Conservation (phyloP, 768 basidiomycete species). For the Cubamyces sp. region DNA sequence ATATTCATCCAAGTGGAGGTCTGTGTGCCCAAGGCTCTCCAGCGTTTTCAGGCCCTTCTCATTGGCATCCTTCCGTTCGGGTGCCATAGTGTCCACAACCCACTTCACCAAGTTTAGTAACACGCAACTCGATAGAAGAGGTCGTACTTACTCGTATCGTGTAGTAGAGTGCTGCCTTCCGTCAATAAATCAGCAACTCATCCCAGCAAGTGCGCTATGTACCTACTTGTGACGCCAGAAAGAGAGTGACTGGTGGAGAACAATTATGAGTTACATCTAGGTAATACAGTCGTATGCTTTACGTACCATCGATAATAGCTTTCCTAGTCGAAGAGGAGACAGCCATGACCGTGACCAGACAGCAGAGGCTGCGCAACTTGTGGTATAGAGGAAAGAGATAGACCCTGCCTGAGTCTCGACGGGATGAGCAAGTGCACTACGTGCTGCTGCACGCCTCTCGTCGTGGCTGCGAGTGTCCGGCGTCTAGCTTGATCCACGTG, state of each 20-base stretch:
- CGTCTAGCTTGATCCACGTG: no score
- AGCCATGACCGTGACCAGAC: conserved; percentile 8
- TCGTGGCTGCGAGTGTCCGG: neutral
- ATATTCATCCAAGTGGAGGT: conserved; percentile 86
- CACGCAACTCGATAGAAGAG: neutral
- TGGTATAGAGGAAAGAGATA: neutral
- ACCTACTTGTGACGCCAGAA: conserved; percentile 56
- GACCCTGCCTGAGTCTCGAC: neutral
- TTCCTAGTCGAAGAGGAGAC: conserved; percentile 10
- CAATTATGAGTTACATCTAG: neutral
- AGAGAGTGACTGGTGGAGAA: conserved; percentile 41
- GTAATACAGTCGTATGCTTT: neutral
- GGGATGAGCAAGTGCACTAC: no score
- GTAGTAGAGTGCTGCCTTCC: conserved; percentile 79
- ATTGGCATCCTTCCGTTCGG: conserved; percentile 60
- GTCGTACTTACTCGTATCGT: conserved; percentile 61
- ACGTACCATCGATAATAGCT: conserved; percentile 8
- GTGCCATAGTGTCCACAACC: conserved; percentile 58
- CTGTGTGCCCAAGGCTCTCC: conserved; percentile 69
- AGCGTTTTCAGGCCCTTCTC: conserved; percentile 72
- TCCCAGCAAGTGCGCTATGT: neutral
- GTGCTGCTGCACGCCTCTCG: neutral
- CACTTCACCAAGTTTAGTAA: conserved; percentile 48
- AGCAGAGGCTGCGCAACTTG: neutral
- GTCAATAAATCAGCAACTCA: neutral